phyloP scores from a whole-genome alignment of 257 asterid genomes.

The Solanum habrochaites region DNA sequence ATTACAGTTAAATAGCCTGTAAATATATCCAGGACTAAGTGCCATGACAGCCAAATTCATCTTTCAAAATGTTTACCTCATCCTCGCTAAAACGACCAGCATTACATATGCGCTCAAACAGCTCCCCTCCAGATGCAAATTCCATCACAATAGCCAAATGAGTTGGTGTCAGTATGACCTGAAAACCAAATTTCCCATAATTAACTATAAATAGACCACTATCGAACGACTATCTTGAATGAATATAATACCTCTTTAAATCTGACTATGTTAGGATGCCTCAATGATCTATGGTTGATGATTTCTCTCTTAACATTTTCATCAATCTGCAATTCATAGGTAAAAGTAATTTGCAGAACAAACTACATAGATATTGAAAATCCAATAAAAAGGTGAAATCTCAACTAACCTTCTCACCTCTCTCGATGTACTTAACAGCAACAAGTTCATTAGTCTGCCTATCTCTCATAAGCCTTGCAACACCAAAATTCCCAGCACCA shows the following conservation, averaged over 20 bases:
- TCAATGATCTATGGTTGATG: slow-evolving; percentile 80
- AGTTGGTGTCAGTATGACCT: slow-evolving; percentile 89
- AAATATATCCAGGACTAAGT: slow-evolving; percentile 1
- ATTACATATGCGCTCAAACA: slow-evolving; percentile 90
- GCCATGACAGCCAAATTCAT: neutral
- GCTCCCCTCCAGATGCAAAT: slow-evolving; percentile 97
- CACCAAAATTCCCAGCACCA: slow-evolving; percentile 97
- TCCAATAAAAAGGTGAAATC: neutral
- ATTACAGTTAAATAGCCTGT: neutral
- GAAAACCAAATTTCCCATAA: neutral
- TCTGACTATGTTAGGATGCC: slow-evolving; percentile 89
- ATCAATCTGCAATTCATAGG: slow-evolving; percentile 47
- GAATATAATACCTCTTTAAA: slow-evolving; percentile 64
- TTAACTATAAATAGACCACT: neutral
- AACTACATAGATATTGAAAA: neutral
- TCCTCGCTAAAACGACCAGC: slow-evolving; percentile 98
- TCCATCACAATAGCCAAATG: slow-evolving; percentile 99
- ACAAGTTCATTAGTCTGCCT: slow-evolving; percentile 76
- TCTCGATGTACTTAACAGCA: slow-evolving; percentile 96
- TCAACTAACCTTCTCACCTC: slow-evolving; percentile 80
- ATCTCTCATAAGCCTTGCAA: slow-evolving; percentile 93
- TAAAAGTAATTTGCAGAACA: neutral
- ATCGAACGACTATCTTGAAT: neutral
- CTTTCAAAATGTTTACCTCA: slow-evolving; percentile 39
- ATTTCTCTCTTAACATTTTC: slow-evolving; percentile 92